Conservation (phyloP, 768 basidiomycete genomes). For the Tylopilus sp. region DNA sequence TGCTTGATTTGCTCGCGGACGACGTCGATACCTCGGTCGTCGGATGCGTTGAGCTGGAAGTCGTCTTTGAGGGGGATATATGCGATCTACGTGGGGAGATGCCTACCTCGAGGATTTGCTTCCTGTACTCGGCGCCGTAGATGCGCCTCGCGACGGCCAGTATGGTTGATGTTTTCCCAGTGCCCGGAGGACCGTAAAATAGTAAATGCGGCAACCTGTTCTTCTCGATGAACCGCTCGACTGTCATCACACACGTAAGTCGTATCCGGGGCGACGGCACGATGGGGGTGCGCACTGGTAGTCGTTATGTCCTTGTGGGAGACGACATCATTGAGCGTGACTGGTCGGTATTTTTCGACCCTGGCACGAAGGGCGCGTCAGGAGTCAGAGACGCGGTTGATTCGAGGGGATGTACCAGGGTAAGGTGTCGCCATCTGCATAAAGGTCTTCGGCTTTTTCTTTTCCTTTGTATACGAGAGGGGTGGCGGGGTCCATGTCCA, state of each 20-base stretch:
- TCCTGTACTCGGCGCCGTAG: constrained; percentile 82
- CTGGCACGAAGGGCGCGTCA: constrained; percentile 37
- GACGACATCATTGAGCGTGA: constrained; percentile 88
- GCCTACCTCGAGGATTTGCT: constrained; percentile 90
- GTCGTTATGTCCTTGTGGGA: constrained; percentile 94
- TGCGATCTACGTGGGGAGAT: neutral
- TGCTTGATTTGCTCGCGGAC: constrained; percentile 99
- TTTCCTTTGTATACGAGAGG: constrained; percentile 56
- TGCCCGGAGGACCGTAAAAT: constrained; percentile 98
- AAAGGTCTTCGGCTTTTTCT: constrained; percentile 53
- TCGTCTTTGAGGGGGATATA: constrained; percentile 2
- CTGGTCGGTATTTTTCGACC: constrained; percentile 98
- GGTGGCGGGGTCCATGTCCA: constrained; percentile 40
- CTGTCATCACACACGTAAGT: constrained; percentile 39
- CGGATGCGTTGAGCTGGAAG: constrained; percentile 88
- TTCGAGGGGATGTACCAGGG: constrained; percentile 65
- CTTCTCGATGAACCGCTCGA: constrained; percentile 95
- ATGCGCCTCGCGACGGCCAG: constrained; percentile 92
- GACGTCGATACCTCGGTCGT: constrained; percentile 97
- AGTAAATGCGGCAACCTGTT: constrained; percentile 92
- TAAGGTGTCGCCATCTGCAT: constrained; percentile 59
- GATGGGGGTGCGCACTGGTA: constrained; percentile 60
- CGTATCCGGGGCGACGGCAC: neutral
- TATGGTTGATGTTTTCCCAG: constrained; percentile 97
- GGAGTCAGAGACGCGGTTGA: neutral